phyloP scores from a whole-genome alignment of 1,284 basidiomycete genomes.

The Nidula niveotomentosa region DNA sequence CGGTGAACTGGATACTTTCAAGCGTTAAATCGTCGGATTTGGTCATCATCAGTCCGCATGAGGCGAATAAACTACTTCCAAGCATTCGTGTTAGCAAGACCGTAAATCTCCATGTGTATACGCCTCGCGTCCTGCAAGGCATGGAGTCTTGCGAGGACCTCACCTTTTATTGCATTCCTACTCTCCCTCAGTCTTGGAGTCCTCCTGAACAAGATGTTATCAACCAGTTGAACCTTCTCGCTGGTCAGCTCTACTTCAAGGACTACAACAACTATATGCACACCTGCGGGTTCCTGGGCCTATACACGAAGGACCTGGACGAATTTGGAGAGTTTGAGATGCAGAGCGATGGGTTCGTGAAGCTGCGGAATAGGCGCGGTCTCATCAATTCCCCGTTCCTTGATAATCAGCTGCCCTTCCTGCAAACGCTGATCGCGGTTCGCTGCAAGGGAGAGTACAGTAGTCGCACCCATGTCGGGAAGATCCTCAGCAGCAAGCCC shows the following conservation, averaged over 20 bases:
- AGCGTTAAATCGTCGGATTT: constrained; percentile 7
- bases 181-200: constrained; percentile 9
- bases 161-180: constrained; percentile 21
- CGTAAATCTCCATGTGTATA: constrained; percentile 42
- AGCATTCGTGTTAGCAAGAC: constrained; percentile 27
- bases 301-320: constrained; percentile 18
- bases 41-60: constrained; percentile 44
- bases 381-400: constrained; percentile 21
- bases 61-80: constrained; percentile 39
- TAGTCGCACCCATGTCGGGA: constrained; percentile 39
- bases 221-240: constrained; percentile 39
- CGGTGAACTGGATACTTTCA: constrained; percentile 44
- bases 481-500: constrained; percentile 30
- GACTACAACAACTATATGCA: constrained; percentile 27
- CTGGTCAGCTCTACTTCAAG: constrained; percentile 41
- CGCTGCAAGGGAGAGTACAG: constrained; percentile 40
- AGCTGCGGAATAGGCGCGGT: constrained; percentile 13
- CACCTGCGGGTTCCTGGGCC: constrained; percentile 34
- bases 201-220: constrained; percentile 16
- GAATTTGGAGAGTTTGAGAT: constrained; percentile 7
- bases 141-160: constrained; percentile 41
- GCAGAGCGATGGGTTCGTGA: constrained; percentile 35
- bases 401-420: constrained; percentile 24
- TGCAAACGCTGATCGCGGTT: constrained; percentile 31
- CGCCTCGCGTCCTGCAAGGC: constrained; percentile 32